phyloP scores from a whole-genome alignment of 1,284 basidiomycete species.

The Peniophora sp. region DNA sequence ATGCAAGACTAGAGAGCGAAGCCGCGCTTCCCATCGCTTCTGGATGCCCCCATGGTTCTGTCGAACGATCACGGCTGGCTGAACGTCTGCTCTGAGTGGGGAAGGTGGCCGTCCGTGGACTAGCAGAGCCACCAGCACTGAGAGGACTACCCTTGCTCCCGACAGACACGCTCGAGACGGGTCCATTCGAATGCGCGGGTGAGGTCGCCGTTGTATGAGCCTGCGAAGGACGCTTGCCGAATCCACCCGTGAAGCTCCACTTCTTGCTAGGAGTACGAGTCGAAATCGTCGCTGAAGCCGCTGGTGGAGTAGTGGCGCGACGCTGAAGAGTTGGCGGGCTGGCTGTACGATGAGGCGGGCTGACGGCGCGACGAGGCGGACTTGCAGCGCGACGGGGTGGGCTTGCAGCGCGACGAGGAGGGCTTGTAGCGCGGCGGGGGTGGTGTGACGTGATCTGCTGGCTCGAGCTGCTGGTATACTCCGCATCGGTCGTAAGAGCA shows the following conservation, averaged over 20 bases:
- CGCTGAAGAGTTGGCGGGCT: conserved; percentile 3
- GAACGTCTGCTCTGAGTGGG: conserved; percentile 52
- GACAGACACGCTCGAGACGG: no score
- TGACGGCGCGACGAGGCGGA: no score
- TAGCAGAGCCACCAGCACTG: conserved; percentile 43
- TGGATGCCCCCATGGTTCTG: conserved; percentile 57
- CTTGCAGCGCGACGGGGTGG: no score
- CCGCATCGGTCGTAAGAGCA: no score
- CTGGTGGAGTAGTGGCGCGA: conserved; percentile 23
- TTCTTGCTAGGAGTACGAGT: conserved; percentile 82
- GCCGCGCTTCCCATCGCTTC: conserved; percentile 70
- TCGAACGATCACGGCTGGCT: conserved; percentile 51
- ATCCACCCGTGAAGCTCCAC: conserved; percentile 90
- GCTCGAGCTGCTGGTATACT: no score
- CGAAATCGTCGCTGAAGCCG: conserved; percentile 29
- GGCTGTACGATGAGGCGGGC: no score
- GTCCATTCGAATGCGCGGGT: no score
- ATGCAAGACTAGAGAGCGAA: conserved; percentile 64
- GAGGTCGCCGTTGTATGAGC: conserved; percentile 25
- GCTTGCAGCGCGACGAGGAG: no score
- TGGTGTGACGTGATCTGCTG: conserved; percentile 30
- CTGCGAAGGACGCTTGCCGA: conserved; percentile 72
- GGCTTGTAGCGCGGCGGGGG: no score
- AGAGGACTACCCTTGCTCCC: conserved; percentile 20
- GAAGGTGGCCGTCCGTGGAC: conserved; percentile 57